Evolutionary conservation across 257 asterid species (phyloP).

Genomic region (Phtheirospermum japonicum): DNA sequence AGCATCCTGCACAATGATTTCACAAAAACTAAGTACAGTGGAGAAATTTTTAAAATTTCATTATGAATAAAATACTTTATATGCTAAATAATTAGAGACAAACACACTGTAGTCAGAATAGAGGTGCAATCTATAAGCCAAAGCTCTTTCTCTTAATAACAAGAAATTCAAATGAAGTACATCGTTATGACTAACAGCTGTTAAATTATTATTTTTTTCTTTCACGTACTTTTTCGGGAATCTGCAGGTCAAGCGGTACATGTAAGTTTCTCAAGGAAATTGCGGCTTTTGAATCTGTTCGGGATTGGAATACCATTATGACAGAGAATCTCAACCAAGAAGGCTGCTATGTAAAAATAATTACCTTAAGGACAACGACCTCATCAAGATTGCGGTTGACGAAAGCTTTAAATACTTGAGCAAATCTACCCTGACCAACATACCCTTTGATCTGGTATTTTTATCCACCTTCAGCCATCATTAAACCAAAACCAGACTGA

Average conservation of each 20-base stretch:
- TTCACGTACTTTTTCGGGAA: constrained; percentile 62
- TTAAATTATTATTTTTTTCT: constrained; percentile 16
- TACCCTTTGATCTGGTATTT: constrained; percentile 95
- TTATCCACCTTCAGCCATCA: constrained; percentile 58
- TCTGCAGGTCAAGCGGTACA: constrained; percentile 88
- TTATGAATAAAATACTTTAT: constrained; percentile 23
- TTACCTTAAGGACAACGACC: constrained; percentile 89
- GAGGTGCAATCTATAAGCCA: constrained; percentile 82
- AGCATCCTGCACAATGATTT: constrained; percentile 69
- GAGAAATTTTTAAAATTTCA: constrained; percentile 11
- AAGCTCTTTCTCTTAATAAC: constrained; percentile 68
- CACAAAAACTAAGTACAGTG: constrained; percentile 23
- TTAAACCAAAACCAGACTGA: constrained; percentile 27
- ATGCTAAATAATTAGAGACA: constrained; percentile 67
- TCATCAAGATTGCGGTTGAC: constrained; percentile 67
- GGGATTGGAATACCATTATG: constrained; percentile 23
- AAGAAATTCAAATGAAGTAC: constrained; percentile 25
- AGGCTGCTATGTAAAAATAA: constrained; percentile 1
- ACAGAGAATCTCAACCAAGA: background rate
- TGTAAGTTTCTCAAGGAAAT: constrained; percentile 96
- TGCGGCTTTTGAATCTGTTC: constrained; percentile 92
- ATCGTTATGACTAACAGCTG: constrained; percentile 18
- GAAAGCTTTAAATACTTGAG: constrained; percentile 88
- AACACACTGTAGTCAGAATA: too few relatives aligned
- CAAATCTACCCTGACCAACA: constrained; percentile 99